Base-by-base conservation (phyloP, 371 early-diverging fungal genomes). In the Dinochytrium kinnereticum region DNA sequence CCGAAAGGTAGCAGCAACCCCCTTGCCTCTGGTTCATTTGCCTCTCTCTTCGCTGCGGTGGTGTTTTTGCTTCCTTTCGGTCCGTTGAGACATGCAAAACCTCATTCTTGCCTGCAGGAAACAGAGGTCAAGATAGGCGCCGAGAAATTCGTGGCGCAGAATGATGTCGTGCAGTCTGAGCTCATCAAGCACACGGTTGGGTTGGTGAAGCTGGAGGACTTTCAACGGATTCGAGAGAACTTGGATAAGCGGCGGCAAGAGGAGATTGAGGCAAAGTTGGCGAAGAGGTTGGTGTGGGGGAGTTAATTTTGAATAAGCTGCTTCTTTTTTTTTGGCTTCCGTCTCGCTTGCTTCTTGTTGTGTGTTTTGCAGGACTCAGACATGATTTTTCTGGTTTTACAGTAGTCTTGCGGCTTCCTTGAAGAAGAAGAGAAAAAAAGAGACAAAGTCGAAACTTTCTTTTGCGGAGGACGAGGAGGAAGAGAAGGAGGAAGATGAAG, bases 141-240 rank as follows among this genome's bases (percentile, higher is more conserved):
- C 7, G 93, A 92, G 78, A 93, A 93, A 79, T 96, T 95, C 74
- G 93, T 94, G 1, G 77, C 91, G 3, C 91, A 94, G 55, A 86
- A 88, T 37, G 91, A 88, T 55, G 88, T 87, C 72, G 90, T 92
- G 15, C 97, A 97, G 72, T 87, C 88, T 44, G 91, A 91, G 55
- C 88, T 97, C 57, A 96, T 94, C 77, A 88, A 87, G 49, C 91
- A 92, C 68, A 96, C 97, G 1, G 88, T 96, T 59, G 97, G 97
- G 66, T 83, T 97, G 38, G 96, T 96, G 0, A 85, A 91, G 72
- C 84, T 96, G 26, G 92, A 92, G 69, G 96, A 97, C 69, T 97
- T 96, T 77, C 89, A 93, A 72, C 90, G 93, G 72, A 96, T 94
- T 75, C 84, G 92, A 57, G 90, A 90, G 72, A 90, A 90, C 61